phyloP scores from a whole-genome alignment of 768 basidiomycete species.

The Auriscalpium vulgare region DNA sequence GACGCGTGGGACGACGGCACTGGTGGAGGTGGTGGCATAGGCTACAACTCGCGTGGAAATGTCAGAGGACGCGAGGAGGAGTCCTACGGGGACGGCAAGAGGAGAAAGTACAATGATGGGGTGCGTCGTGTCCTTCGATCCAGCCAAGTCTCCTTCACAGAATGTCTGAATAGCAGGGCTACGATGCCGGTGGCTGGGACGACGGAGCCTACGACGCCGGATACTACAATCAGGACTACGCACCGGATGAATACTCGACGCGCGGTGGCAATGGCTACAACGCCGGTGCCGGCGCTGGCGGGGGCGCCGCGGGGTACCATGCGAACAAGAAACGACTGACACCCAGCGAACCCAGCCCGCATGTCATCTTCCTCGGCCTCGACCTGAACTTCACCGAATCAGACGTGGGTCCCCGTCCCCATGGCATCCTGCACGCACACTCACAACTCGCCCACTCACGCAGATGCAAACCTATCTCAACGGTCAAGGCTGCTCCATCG shows the following conservation, averaged over 20 bases:
- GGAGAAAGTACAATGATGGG: conserved; percentile 72
- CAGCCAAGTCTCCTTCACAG: neutral
- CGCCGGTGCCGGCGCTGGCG: conserved; percentile 3
- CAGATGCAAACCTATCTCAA: conserved; percentile 77
- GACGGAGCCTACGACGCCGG: conserved; percentile 32
- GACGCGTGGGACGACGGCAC: conserved; percentile 40
- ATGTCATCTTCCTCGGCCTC: conserved; percentile 92
- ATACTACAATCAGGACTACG: conserved; percentile 24
- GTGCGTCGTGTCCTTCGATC: conserved; percentile 33
- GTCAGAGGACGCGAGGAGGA: conserved; percentile 61
- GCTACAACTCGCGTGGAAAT: conserved; percentile 30
- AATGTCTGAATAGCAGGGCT: conserved; percentile 32
- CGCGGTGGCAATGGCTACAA: conserved; percentile 36
- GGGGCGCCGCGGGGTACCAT: conserved; percentile 7
- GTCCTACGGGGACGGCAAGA: conserved; percentile 60
- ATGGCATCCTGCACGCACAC: conserved; percentile 21
- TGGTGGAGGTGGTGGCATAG: conserved; percentile 26
- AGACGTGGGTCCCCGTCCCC: conserved; percentile 60
- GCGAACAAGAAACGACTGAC: conserved; percentile 65
- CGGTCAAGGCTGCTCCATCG: conserved; percentile 64
- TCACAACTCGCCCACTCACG: conserved; percentile 21
- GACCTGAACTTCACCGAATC: conserved; percentile 90
- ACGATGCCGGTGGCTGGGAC: conserved; percentile 45
- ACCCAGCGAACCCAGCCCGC: conserved; percentile 81
- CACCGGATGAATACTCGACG: conserved; percentile 38